Conservation (phyloP, 371 early-diverging fungal genomes). For the Choanephora cucurbitarum region DNA sequence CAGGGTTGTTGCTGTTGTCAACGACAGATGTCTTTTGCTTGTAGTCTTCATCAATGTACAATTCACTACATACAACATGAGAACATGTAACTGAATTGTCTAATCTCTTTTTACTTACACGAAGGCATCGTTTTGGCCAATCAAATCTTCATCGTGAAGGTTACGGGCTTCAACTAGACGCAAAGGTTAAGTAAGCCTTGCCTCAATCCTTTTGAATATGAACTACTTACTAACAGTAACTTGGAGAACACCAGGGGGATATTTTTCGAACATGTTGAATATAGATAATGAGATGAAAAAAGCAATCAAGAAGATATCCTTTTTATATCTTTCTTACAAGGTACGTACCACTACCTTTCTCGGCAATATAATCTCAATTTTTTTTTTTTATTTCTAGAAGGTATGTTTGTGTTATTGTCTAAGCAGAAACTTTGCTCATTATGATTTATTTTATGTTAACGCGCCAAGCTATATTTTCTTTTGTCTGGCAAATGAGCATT, state of each 20-base stretch:
- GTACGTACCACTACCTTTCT: neutral
- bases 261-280: conserved; percentile 22
- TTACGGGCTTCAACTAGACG: conserved; percentile 31
- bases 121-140: conserved; percentile 32
- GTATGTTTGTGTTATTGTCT: too few relatives aligned
- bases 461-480: too few relatives aligned
- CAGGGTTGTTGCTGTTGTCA: conserved; percentile 48
- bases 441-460: too few relatives aligned
- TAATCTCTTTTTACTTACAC: conserved; percentile 22
- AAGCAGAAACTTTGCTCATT: too few relatives aligned
- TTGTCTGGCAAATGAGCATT: too few relatives aligned
- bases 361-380: too few relatives aligned
- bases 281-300: conserved; percentile 1
- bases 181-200: neutral
- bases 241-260: conserved; percentile 23
- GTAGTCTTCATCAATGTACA: conserved; percentile 29
- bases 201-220: neutral
- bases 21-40: conserved; percentile 50
- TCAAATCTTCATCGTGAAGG: conserved; percentile 26
- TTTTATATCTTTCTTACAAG: neutral
- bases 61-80: conserved; percentile 15
- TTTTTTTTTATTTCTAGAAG: too few relatives aligned
- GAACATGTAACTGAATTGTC: neutral
- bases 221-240: conserved; percentile 32
- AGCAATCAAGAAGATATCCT: neutral